Conservation (phyloP, 139 green algal genomes). For the Choricystis sp. region DNA sequence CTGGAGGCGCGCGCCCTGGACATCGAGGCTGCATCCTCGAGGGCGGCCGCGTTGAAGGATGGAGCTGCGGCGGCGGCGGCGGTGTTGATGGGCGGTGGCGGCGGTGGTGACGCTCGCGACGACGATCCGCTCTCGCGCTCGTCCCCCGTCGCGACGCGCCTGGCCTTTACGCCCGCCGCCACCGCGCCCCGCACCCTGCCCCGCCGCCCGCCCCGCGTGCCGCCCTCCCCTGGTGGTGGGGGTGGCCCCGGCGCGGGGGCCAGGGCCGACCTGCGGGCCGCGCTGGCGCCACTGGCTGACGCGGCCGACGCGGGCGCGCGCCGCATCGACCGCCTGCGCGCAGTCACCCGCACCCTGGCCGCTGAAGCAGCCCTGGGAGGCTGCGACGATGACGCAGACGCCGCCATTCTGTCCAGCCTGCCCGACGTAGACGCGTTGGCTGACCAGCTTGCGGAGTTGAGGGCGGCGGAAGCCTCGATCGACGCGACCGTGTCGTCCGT, state of each 20-base stretch:
- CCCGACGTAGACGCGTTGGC: not conserved
- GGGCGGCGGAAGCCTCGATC: not conserved
- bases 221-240: not conserved
- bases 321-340: not conserved
- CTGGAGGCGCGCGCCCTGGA: not conserved
- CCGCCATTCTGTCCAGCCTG: not conserved
- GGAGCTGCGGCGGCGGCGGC: too few species aligned
- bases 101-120: not conserved
- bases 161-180: too few species aligned
- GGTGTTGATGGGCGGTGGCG: not conserved
- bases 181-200: not conserved
- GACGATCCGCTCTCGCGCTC: too few species aligned
- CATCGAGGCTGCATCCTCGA: not conserved
- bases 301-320: too few species aligned
- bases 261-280: not conserved
- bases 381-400: not conserved
- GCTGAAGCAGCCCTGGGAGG: not conserved
- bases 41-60: not conserved
- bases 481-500: not conserved
- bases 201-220: too few species aligned
- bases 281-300: not conserved
- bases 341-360: not conserved
- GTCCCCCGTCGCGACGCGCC: too few species aligned
- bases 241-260: not conserved
- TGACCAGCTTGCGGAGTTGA: not conserved